Conservation (phyloP, 805 yeast genomes). For the Tetrapisispora arboricola region DNA sequence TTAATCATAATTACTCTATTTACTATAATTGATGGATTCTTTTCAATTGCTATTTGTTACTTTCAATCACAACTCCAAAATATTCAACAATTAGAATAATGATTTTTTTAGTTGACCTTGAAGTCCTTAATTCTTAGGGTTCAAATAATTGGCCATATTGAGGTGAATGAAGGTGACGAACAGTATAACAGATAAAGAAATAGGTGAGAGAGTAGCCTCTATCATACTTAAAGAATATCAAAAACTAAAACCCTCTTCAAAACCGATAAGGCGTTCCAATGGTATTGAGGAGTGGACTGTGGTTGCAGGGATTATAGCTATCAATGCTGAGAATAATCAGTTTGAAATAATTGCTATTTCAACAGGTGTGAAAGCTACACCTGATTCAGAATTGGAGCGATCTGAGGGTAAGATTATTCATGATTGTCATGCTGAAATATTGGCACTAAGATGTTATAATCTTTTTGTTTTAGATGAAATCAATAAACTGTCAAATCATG, state of each 20-base stretch:
- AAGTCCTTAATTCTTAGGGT: no score
- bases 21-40: no score
- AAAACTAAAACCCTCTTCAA: conserved; percentile 34
- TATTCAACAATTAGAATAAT: no score
- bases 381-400: conserved; percentile 37
- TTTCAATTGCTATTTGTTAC: no score
- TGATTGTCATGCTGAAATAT: conserved; percentile 84
- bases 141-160: no score
- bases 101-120: no score
- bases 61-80: no score
- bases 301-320: conserved; percentile 58
- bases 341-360: conserved; percentile 40
- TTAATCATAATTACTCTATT: no score
- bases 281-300: conserved; percentile 77
- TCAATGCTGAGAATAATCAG: conserved; percentile 12
- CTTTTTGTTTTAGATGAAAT: conserved; percentile 44
- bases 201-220: conserved; percentile 15
- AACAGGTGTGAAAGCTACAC: conserved; percentile 77
- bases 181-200: background rate
- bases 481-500: conserved; percentile 6
- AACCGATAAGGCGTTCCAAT: conserved; percentile 52
- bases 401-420: conserved; percentile 58
- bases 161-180: background rate
- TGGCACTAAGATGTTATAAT: conserved; percentile 65
- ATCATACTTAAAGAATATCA: conserved; percentile 23